Conservation (phyloP, 2,329 filamentous ascomycete species). For the Fusarium marasasianum region DNA sequence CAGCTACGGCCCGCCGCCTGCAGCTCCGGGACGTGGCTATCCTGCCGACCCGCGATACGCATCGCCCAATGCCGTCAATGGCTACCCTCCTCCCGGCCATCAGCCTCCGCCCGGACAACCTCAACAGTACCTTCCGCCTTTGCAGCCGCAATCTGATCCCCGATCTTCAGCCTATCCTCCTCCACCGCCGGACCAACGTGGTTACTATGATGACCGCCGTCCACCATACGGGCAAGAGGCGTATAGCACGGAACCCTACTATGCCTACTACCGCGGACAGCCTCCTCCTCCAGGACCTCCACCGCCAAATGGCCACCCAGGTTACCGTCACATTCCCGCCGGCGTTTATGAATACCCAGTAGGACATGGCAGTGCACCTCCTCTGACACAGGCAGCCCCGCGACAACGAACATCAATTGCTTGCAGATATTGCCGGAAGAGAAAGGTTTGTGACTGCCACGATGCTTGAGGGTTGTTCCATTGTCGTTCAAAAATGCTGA, state of each 20-base stretch:
- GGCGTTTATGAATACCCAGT: constrained; percentile 48
- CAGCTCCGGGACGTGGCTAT: constrained; percentile 47
- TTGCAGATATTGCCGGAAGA: constrained; percentile 68
- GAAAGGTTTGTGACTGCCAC: constrained; percentile 58
- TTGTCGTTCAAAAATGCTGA: constrained; percentile 15
- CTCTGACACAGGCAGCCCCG: constrained; percentile 62
- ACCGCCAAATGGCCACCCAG: constrained; percentile 44
- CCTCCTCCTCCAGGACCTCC: constrained; percentile 43
- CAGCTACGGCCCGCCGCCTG: constrained; percentile 47
- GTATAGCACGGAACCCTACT: constrained; percentile 49
- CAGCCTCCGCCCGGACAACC: constrained; percentile 41
- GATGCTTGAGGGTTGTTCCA: not conserved
- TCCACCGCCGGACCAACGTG: constrained; percentile 52
- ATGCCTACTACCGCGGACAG: constrained; percentile 44
- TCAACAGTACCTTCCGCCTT: constrained; percentile 50
- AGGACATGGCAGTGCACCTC: constrained; percentile 47
- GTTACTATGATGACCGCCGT: constrained; percentile 50
- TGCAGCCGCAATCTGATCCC: constrained; percentile 50
- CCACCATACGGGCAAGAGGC: constrained; percentile 49
- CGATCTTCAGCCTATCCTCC: constrained; percentile 50
- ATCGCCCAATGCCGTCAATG: constrained; percentile 57
- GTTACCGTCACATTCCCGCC: constrained; percentile 43
- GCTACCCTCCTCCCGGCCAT: constrained; percentile 54
- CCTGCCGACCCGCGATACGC: constrained; percentile 52
- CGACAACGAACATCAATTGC: constrained; percentile 68